These are phyloP conservation scores for Pelagomonas calceolata DNA, from an alignment of 108 stramenopile genomes.

Conservation along the genomic window DNA sequence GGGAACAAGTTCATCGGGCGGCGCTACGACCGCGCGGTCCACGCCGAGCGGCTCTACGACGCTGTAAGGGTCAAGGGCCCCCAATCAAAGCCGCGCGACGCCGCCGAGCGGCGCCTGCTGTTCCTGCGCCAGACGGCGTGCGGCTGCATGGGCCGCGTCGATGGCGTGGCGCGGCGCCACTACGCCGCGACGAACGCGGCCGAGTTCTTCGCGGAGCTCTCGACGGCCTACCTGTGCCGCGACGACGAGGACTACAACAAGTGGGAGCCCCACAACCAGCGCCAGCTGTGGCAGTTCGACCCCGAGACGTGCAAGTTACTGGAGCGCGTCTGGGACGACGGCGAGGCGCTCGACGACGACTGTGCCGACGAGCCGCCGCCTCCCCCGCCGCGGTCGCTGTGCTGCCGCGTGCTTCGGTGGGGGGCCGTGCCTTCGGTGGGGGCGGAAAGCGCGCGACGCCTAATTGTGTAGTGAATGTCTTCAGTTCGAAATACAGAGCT, in stretches of 20 bases:
- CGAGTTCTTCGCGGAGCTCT: slow-evolving; percentile 84
- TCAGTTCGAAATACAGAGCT: no score
- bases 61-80: slow-evolving; percentile 47
- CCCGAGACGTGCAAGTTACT: slow-evolving; percentile 27
- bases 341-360: background rate
- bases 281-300: slow-evolving; percentile 61
- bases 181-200: slow-evolving; percentile 71
- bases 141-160: no score
- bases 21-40: slow-evolving; percentile 61
- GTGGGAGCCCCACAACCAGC: slow-evolving; percentile 73
- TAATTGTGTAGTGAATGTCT: no score
- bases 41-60: slow-evolving; percentile 60
- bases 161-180: background rate
- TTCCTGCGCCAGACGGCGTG: no score
- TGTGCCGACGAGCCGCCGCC: no score
- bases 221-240: slow-evolving; percentile 61
- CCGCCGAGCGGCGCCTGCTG: background rate
- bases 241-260: slow-evolving; percentile 62
- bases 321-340: slow-evolving; percentile 4
- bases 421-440: no score
- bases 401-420: no score
- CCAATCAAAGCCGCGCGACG: background rate
- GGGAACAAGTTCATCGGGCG: slow-evolving; percentile 52
- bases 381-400: no score
- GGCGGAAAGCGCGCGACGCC: no score